phyloP scores from a whole-genome alignment of 345 rosid genomes.

The Eucalyptus paniculata region DNA sequence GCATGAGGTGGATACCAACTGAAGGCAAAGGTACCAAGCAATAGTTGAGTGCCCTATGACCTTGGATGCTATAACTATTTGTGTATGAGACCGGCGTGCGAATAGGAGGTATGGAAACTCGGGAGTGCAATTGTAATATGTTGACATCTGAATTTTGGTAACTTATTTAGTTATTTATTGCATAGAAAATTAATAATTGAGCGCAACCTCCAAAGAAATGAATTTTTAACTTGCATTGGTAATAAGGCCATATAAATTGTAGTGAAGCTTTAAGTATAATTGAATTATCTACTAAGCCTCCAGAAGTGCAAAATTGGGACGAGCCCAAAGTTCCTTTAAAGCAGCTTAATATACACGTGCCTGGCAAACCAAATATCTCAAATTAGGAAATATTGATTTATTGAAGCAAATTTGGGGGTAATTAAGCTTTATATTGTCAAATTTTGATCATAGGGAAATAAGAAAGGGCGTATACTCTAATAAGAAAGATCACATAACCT shows the following conservation, averaged over 20 bases:
- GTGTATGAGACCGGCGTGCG: too few relatives aligned
- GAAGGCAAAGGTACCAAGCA: not conserved
- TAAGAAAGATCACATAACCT: not conserved
- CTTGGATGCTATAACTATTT: not conserved
- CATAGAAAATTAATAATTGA: too few relatives aligned
- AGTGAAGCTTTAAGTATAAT: not conserved
- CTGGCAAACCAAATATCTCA: not conserved
- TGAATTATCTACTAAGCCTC: not conserved
- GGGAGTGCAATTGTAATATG: too few relatives aligned
- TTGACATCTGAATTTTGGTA: not conserved
- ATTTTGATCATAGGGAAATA: not conserved
- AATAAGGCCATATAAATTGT: not conserved
- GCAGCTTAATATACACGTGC: not conserved
- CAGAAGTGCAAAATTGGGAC: not conserved
- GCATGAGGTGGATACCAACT: not conserved
- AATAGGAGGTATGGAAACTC: too few relatives aligned
- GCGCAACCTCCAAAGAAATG: fast-evolving
- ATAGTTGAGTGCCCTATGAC: not conserved
- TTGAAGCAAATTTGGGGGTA: not conserved
- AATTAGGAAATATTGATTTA: not conserved
- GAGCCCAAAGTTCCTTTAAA: not conserved
- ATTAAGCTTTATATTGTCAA: not conserved
- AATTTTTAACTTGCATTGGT: not conserved
- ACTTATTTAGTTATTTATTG: not conserved
- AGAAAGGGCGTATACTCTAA: not conserved